Evolutionary conservation across 805 yeast genomes (phyloP), one percentile per base, ranked within the genome.

Genomic region (Trichomonascus vanleenenianus): DNA sequence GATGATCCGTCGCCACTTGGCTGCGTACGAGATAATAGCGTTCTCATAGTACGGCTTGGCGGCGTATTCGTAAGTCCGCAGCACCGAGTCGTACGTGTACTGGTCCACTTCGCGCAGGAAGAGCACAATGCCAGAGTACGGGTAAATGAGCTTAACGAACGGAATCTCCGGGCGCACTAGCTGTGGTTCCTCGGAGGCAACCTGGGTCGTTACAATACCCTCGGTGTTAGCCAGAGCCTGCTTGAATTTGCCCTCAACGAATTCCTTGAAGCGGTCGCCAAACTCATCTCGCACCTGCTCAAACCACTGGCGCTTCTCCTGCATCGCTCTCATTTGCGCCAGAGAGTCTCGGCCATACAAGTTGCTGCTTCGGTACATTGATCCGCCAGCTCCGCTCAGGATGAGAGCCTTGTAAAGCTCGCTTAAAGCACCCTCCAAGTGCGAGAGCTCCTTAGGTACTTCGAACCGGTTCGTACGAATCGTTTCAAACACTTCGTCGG

Each of bases 401-500:
- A 67, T 67, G 42, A 87, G 64, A 0, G 95, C 94, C 39, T 73
- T 71, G 56, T 74, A 79, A 31, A 88, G 66, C 16, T 72, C 76
- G 3, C 66, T 60, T 11, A 87, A 63, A 38, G 78, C 75, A 0
- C 53, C 44, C 58, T 88, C 96, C 45, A 83, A 54, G 7, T 51
- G 45, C 1, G 60, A 64, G 27, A 79, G 61, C 45, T 71, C 70
- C 8, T 68, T 61, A 2, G 68, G 49, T 16, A 76, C 73, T 48
- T 75, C 74, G 18, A 83, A 73, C 12, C 71, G 70, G 18, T 77
- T 71, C 6, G 61, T 56, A 15, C 73, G 59, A 27, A 86, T 63
- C 18, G 67, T 60, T 7, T 61, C 59, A 43, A 85, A 64, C 14
- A 79, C 80, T 1, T 65, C 64, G 14, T 76, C 75, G 50, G 80